Base-by-base conservation (phyloP, 495 filamentous ascomycete genomes). In the Penicillium waksmanii region DNA sequence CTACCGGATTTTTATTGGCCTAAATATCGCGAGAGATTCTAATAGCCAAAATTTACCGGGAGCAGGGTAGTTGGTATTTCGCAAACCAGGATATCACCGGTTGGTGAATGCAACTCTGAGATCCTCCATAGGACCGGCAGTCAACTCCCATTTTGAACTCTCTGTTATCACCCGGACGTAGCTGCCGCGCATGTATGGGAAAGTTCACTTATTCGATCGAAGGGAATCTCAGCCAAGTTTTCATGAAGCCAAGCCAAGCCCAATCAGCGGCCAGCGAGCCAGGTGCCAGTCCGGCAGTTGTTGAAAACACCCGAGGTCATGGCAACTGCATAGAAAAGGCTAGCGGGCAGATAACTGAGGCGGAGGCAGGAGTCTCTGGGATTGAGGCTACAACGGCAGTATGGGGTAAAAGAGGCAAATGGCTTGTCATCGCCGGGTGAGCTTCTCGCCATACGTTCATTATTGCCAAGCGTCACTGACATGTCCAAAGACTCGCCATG, bases 381-480 rank as follows among this genome's bases (percentile, higher is more conserved):
- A 60, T 60, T 15, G 50, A 60, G 40, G 57, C 51, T 5, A 34
- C 51, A 31, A 54, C 42, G 34, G 17, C 34, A 25, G 69, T 80
- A 19, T 76, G 78, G 65, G 76, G 76, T 9, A 72, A 68, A 43
- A 73, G 74, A 64, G 78, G 75, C 3, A 69, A 70, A 56, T 77
- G 71, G 65, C 61, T 78, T 18, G 61, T 81, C 15, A 78, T 77
- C 40, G 69, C 63, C 49, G 77, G 77, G 77, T 81, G 66, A 44
- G 57, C 10, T 42, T 38, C 15, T 0, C 5, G 36, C 11, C 12
- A 38, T 38, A 12, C 9, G 3, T 35, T 53, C 70, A 56, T 10
- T 40, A 4, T 35, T 12, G 2, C 25, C 38, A 19, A 48, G 5
- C 8, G 12, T 46, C 4, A 69, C 13, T 48, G 11, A 27, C 4